Evolutionary conservation across 495 filamentous ascomycete species (phyloP).

Genomic region (Penicillium crystallinum): DNA sequence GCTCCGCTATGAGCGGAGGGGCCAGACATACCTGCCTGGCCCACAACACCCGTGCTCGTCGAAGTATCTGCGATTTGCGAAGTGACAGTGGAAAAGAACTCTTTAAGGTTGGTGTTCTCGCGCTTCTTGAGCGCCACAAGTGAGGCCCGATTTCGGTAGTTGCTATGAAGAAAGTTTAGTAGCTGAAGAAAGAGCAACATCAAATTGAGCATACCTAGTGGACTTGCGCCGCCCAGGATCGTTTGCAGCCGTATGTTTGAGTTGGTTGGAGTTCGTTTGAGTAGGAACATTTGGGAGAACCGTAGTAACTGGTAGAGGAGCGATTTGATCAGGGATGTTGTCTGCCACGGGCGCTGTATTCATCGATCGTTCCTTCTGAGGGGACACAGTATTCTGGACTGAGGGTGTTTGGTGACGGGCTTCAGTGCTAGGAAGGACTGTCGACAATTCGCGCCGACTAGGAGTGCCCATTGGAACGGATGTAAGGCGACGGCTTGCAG

Average conservation of each 20-base stretch:
- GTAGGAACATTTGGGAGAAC: background rate
- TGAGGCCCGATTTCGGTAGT: background rate
- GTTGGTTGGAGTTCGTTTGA: background rate
- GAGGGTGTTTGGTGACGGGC: background rate
- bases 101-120: background rate
- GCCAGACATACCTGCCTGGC: background rate
- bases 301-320: background rate
- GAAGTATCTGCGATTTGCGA: background rate
- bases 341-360: background rate
- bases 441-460: background rate
- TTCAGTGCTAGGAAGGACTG: background rate
- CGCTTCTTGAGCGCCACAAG: background rate
- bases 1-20: background rate
- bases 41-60: background rate
- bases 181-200: background rate
- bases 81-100: background rate
- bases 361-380: background rate
- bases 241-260: background rate
- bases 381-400: background rate
- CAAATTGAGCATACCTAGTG: background rate
- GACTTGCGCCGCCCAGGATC: slow-evolving; percentile 1
- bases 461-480: background rate
- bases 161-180: background rate
- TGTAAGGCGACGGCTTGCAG: background rate
- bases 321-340: background rate